A percentile compares a stretch with the other conserved stretches of the same genome.
Conservation (phyloP, 495 filamentous ascomycete genomes). For the Penicillium verhagenii region DNA sequence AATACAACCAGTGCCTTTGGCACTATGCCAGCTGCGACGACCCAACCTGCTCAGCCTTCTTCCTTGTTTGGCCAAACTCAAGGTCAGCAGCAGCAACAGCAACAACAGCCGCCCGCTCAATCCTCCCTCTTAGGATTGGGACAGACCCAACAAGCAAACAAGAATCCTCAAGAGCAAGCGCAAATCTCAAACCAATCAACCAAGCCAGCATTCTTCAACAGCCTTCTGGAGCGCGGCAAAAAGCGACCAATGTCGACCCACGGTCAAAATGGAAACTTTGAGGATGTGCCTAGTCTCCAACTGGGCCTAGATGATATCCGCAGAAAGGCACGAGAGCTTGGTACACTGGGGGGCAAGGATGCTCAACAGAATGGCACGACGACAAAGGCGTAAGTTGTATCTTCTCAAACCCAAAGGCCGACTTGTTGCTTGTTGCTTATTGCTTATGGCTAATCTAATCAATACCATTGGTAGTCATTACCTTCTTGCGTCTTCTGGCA, state of each 20-base stretch:
- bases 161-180: slow-evolving; percentile 15
- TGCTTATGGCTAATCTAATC: slow-evolving; percentile 3
- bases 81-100: slow-evolving; percentile 18
- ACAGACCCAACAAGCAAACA: slow-evolving; percentile 27
- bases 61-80: slow-evolving; percentile 34
- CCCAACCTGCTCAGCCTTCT: slow-evolving; percentile 25
- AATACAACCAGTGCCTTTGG: slow-evolving; percentile 24
- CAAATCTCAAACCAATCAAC: slow-evolving; percentile 32
- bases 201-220: slow-evolving; percentile 80
- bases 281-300: slow-evolving; percentile 61
- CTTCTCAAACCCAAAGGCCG: neutral
- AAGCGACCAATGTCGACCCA: slow-evolving; percentile 44
- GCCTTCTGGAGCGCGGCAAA: slow-evolving; percentile 72
- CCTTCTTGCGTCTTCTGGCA: slow-evolving; percentile 84
- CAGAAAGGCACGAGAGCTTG: slow-evolving; percentile 76
- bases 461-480: slow-evolving; percentile 56
- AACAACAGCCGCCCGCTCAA: slow-evolving; percentile 29
- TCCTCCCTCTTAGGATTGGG: slow-evolving; percentile 35
- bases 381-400: slow-evolving; percentile 60
- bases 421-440: neutral
- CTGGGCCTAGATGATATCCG: slow-evolving; percentile 85
- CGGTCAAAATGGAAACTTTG: slow-evolving; percentile 42
- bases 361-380: slow-evolving; percentile 47
- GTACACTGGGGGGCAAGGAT: slow-evolving; percentile 48
- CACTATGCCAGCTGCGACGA: slow-evolving; percentile 21